Evolutionary conservation across 345 rosid genomes (phyloP), one percentile per base, ranked within the genome.

Genomic region (Eutrema heterophyllum): DNA sequence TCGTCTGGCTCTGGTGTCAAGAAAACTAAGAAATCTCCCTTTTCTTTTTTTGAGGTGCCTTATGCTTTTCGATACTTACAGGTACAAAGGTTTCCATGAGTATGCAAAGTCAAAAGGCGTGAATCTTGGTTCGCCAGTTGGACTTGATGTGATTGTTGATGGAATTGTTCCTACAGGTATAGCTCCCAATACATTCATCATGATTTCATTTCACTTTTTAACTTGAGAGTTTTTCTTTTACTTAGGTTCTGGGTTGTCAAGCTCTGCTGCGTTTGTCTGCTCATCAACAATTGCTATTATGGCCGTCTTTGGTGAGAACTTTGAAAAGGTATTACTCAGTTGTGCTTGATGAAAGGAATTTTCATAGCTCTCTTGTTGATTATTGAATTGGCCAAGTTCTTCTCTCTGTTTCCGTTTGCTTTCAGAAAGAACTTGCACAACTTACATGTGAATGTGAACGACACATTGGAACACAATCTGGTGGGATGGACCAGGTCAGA

Each of bases 401-500:
- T 59, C 36, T 58, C 12, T 33, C 43, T 51, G 36, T 44, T 26
- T 53, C 29, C 38, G 16, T n/a, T n/a, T 39, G 44, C 64, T 64
- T 54, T 73, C 90, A 96, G 99, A 92, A 96, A 90, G 99, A 96
- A 65, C 57, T 92, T 71, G 99, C 99, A 16, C 99, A 96, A 40
- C 81, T 96, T 66, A 92, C 99, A 3, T 92, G 99, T 67, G 96
- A 87, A 11, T 92, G 99, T 68, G 99, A 92, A 82, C 84, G 87
- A 61, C 97, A 96, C 66, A 89, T 96, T 60, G 99, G 99, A 80
- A 92, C 98, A 5, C 99, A 89, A 56, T 92, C 99, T 58, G 99
- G 99, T 73, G 99, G 99, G 65, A 96, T 96, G 99, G 99, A 92
- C 79, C 99, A 96, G 96, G 98, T 95, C 67, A 38, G 24, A 26